These are phyloP conservation scores for Fusarium cyanostomum DNA, from an alignment of 2,329 filamentous ascomycete genomes.

Conservation along the genomic window DNA sequence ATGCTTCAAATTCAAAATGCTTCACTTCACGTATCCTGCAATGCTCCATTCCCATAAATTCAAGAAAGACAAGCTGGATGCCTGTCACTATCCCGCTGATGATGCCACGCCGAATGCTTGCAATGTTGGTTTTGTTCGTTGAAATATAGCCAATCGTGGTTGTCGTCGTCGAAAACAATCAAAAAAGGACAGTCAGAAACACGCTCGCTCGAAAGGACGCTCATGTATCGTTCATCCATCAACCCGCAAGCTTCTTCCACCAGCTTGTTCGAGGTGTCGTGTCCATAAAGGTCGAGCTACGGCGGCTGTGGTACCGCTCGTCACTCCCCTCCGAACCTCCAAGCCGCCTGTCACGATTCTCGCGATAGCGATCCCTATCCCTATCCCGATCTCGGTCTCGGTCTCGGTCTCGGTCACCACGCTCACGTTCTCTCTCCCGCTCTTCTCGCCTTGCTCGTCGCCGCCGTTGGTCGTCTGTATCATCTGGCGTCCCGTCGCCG, in stretches of 20 bases:
- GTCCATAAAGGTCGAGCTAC: conserved; percentile 56
- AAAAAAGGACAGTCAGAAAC: conserved; percentile 35
- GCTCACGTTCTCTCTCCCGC: conserved; percentile 45
- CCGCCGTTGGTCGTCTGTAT: conserved; percentile 55
- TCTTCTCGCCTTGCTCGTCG: conserved; percentile 57
- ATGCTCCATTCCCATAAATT: conserved; percentile 24
- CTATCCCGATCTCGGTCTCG: conserved; percentile 43
- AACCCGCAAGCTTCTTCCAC: conserved; percentile 66
- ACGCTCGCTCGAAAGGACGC: conserved; percentile 41
- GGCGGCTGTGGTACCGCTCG: conserved; percentile 54
- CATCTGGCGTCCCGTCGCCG: conserved; percentile 54
- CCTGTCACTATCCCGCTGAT: conserved; percentile 10
- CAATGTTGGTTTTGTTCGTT: conserved; percentile 6
- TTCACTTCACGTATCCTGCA: neutral
- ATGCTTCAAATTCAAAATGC: neutral
- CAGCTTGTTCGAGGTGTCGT: conserved; percentile 63
- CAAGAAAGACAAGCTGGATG: neutral
- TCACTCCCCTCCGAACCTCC: conserved; percentile 55
- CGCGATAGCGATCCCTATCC: conserved; percentile 31
- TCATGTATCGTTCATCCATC: conserved; percentile 36
- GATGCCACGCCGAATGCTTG: conserved; percentile 21
- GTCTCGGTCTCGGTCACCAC: conserved; percentile 19
- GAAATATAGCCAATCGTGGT: conserved; percentile 19
- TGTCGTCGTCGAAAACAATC: conserved; percentile 22
- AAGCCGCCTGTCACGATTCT: conserved; percentile 40